phyloP scores from a whole-genome alignment of 495 filamentous ascomycete species.

The Aspergillus steynii region DNA sequence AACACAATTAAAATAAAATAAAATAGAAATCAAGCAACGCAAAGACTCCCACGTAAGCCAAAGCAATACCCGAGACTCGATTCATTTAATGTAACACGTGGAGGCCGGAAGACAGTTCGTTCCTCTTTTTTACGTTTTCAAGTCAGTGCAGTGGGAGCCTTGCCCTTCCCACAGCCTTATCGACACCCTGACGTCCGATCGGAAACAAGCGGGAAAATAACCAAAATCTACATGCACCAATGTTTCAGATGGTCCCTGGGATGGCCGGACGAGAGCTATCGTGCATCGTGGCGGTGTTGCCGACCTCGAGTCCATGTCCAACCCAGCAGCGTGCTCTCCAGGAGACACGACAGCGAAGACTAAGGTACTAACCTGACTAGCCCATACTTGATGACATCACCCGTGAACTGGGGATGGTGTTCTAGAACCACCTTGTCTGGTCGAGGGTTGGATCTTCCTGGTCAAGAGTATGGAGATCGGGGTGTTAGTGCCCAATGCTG shows the following conservation, averaged over 20 bases:
- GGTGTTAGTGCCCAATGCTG: neutral
- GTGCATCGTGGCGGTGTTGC: neutral
- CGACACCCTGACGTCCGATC: neutral
- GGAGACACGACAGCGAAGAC: no score
- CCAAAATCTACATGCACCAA: neutral
- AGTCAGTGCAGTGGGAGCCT: neutral
- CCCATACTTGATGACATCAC: neutral
- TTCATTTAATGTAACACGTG: neutral
- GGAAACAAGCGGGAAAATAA: neutral
- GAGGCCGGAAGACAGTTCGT: neutral
- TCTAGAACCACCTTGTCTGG: neutral
- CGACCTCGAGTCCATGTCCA: no score
- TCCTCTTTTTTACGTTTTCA: no score
- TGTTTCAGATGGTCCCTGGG: neutral
- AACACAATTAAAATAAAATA: no score
- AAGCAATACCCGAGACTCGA: no score
- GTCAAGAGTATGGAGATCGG: neutral
- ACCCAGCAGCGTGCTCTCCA: no score
- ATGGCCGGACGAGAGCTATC: neutral
- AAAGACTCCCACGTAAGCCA: no score
- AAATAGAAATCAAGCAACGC: neutral
- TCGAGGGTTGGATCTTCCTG: neutral
- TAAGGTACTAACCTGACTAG: no score
- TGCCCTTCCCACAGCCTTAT: neutral
- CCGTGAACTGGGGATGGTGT: neutral